Evolutionary conservation across 2,329 filamentous ascomycete species (phyloP).

Genomic region (Fusarium setosum): DNA sequence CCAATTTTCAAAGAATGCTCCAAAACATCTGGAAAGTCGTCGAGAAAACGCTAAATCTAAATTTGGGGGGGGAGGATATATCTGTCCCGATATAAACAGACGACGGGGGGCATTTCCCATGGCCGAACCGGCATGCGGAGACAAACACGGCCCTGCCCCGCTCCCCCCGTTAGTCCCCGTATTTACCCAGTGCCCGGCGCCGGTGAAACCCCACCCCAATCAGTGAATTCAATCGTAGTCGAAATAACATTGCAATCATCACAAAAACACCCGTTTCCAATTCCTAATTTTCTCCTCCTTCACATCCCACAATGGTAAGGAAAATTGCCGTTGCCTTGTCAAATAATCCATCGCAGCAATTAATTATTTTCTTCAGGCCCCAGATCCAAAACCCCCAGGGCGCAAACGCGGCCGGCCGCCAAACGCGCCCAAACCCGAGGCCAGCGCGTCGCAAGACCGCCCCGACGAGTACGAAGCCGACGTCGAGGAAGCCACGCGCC

Average conservation of each 20-base stretch:
- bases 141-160: constrained; percentile 28
- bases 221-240: not conserved
- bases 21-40: too few species aligned
- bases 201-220: constrained; percentile 24
- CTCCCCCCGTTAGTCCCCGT: constrained; percentile 17
- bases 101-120: not conserved
- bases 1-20: too few species aligned
- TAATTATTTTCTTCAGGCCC: constrained; percentile 30
- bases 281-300: not conserved
- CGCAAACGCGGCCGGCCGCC: constrained; percentile 57
- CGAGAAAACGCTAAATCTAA: too few species aligned
- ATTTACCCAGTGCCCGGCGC: constrained; percentile 22
- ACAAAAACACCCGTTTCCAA: constrained; percentile 24
- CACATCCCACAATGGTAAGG: constrained; percentile 23
- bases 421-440: constrained; percentile 52
- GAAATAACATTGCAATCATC: constrained; percentile 9
- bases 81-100: too few species aligned
- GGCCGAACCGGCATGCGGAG: constrained; percentile 13
- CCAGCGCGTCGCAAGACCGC: constrained; percentile 41
- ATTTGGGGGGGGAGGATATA: too few species aligned
- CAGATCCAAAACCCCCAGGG: constrained; percentile 47
- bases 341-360: not conserved
- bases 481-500: constrained; percentile 39
- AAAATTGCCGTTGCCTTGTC: not conserved
- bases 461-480: constrained; percentile 41